Evolutionary conservation across 768 basidiomycete genomes (phyloP).

Genomic region (Tylopilus rubrobrunneus): DNA sequence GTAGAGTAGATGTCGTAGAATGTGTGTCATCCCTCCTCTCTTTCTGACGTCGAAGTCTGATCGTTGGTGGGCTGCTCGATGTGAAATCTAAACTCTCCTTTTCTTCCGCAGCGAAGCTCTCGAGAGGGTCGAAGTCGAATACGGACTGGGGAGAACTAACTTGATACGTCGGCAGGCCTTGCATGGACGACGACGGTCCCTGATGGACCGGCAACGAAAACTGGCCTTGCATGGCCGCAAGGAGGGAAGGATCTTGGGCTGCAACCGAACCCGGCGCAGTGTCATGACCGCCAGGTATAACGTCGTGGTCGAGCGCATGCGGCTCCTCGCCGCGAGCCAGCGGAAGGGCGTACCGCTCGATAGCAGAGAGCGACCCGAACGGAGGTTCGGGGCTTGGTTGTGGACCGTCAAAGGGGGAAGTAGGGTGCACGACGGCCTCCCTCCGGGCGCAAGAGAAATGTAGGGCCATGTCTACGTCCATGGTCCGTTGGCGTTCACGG

Average conservation of each 20-base stretch:
- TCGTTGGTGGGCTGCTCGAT: slow-evolving; percentile 27
- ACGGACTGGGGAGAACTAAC: slow-evolving; percentile 49
- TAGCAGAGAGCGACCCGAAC: slow-evolving; percentile 43
- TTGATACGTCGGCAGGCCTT: slow-evolving; percentile 68
- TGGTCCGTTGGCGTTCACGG: slow-evolving; percentile 83
- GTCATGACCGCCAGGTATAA: slow-evolving; percentile 8
- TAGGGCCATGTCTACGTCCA: slow-evolving; percentile 93
- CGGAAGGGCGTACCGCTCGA: slow-evolving; percentile 48
- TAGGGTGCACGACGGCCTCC: slow-evolving; percentile 46
- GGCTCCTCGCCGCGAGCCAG: slow-evolving; percentile 34
- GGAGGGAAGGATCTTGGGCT: slow-evolving; percentile 48
- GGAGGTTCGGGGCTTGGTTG: slow-evolving; percentile 29
- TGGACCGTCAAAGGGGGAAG: slow-evolving; percentile 32
- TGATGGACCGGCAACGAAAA: slow-evolving; percentile 28
- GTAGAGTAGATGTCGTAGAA: not conserved
- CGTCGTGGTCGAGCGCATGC: slow-evolving; percentile 11
- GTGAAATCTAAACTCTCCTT: slow-evolving; percentile 59
- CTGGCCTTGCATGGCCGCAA: slow-evolving; percentile 27
- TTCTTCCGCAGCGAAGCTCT: slow-evolving; percentile 71
- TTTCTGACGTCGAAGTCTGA: slow-evolving; percentile 14
- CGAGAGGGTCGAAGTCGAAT: slow-evolving; percentile 76
- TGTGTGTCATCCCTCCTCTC: slow-evolving; percentile 8
- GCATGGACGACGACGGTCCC: slow-evolving; percentile 28
- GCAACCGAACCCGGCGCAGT: slow-evolving; percentile 4
- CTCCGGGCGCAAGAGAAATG: slow-evolving; percentile 71